Evolutionary conservation across 768 basidiomycete genomes (phyloP).

Genomic region (Albatrellus ellisii): DNA sequence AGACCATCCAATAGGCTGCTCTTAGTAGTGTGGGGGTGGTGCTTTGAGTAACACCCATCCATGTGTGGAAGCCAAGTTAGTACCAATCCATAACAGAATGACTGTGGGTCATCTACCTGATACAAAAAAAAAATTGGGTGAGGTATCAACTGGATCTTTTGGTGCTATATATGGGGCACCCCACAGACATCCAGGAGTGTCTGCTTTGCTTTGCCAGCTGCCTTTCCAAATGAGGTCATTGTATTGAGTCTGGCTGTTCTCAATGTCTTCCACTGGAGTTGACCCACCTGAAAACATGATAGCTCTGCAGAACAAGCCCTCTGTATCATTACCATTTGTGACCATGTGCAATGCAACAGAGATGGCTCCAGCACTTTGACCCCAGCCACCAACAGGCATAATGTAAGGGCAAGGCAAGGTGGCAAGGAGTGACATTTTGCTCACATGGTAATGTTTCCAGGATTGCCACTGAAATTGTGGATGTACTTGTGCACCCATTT

Average conservation of each 20-base stretch:
- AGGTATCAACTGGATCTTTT: slow-evolving; percentile 8
- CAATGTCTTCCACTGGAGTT: slow-evolving; percentile 15
- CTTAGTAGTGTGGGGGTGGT: slow-evolving; percentile 9
- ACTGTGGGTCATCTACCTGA: slow-evolving; percentile 7
- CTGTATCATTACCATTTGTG: slow-evolving; percentile 23
- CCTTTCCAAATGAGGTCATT: slow-evolving; percentile 13
- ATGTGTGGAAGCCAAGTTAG: slow-evolving; percentile 13
- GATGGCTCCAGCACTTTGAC: slow-evolving; percentile 41
- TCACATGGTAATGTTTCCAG: slow-evolving; percentile 42
- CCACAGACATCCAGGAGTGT: slow-evolving; percentile 15
- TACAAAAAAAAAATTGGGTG: slow-evolving; percentile 10
- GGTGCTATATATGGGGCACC: slow-evolving; percentile 1
- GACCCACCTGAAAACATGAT: slow-evolving; percentile 32
- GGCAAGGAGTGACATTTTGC: slow-evolving; percentile 7
- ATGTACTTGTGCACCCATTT: slow-evolving; percentile 60
- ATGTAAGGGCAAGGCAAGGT: background rate
- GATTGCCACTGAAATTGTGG: slow-evolving; percentile 48
- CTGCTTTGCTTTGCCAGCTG: slow-evolving; percentile 9
- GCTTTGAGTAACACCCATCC: slow-evolving; percentile 16
- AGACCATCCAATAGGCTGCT: too few species aligned
- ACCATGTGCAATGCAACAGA: slow-evolving; percentile 30
- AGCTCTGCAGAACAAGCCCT: slow-evolving; percentile 26
- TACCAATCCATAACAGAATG: slow-evolving; percentile 1
- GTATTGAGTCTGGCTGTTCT: slow-evolving; percentile 12
- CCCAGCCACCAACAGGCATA: slow-evolving; percentile 26